These are phyloP conservation scores for Isochrysis galbana DNA, from an alignment of 78 protist species.

Conservation along the genomic window DNA sequence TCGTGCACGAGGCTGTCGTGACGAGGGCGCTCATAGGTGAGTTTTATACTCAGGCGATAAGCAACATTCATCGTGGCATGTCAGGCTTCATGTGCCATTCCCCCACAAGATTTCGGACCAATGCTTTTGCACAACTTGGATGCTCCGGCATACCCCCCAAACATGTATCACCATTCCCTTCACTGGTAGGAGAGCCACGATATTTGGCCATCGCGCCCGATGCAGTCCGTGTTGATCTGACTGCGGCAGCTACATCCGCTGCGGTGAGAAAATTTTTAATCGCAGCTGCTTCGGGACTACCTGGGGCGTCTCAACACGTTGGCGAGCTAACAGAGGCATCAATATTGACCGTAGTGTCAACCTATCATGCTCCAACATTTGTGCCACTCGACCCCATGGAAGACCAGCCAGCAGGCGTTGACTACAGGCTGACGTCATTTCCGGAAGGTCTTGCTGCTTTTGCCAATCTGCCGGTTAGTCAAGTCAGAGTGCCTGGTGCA, in stretches of 20 bases:
- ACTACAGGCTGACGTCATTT: not conserved
- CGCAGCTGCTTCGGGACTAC: not conserved
- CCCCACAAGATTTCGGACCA: too few relatives aligned
- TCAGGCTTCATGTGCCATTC: too few relatives aligned
- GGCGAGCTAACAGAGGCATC: not conserved
- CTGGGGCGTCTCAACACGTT: too few relatives aligned
- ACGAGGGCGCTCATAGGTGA: not conserved
- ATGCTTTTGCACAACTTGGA: too few relatives aligned
- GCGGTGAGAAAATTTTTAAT: not conserved
- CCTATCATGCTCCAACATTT: not conserved
- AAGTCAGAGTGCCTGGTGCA: not conserved
- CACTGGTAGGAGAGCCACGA: too few relatives aligned
- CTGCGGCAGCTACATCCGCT: not conserved
- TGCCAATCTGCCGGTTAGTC: not conserved
- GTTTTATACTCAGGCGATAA: too few relatives aligned
- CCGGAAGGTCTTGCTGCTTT: not conserved
- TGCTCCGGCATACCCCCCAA: too few relatives aligned
- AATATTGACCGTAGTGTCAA: not conserved
- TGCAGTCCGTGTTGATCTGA: not conserved
- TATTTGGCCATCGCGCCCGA: constrained; percentile 19
- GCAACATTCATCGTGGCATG: too few relatives aligned
- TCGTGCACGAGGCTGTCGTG: not conserved
- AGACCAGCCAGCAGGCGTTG: not conserved
- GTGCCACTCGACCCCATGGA: too few relatives aligned
- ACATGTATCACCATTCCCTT: too few relatives aligned